Base-by-base conservation (phyloP, 345 rosid species). In the Reutealis trisperma region DNA sequence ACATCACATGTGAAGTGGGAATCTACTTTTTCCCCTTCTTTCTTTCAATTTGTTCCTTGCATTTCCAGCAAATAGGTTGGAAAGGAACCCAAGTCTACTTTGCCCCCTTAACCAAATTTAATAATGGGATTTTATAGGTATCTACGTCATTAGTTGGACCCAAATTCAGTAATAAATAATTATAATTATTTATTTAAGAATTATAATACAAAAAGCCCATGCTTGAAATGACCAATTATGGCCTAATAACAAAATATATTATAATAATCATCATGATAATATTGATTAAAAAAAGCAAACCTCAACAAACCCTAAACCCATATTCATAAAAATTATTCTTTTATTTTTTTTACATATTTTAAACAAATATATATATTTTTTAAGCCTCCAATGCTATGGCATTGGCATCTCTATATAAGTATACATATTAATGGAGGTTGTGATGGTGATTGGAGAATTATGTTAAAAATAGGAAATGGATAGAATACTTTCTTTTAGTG, bases 1-100 rank as follows among this genome's bases (percentile, higher is more conserved):
- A 74, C 86, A 80, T 78, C 34, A 74, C 86, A 83, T 83, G 89
- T 84, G 87, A 82, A 80, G 81, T 67, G 89, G 87, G 89, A 84
- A 84, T 82, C 87, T 78, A 73, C 77, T 66, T 80, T 84, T 63
- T 2, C 0, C 19, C 7, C 32, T 45, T 15, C 49, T 71, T 52
- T 37, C 18, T 71, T 79, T 42, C 65, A 52, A 34, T 59, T 80
- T 80, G 81, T 76, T 82, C 47, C 77, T 82, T 76, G 73, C 83
- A 68, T 78, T 82, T 70, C 82, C 84, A 78, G 81, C 85, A 76
- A 83, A 25, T 70, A 68, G 83, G 67, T 70, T 81, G 78, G 80
- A 79, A 83, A 70, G 77, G 66, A 77, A 64, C 79, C 80, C 60
- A 71, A 73, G 32, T 75, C 79, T 59, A 37, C 65, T 69, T 77